Conservation (phyloP, 805 yeast genomes). For the Pichia rugopelliculosa region DNA sequence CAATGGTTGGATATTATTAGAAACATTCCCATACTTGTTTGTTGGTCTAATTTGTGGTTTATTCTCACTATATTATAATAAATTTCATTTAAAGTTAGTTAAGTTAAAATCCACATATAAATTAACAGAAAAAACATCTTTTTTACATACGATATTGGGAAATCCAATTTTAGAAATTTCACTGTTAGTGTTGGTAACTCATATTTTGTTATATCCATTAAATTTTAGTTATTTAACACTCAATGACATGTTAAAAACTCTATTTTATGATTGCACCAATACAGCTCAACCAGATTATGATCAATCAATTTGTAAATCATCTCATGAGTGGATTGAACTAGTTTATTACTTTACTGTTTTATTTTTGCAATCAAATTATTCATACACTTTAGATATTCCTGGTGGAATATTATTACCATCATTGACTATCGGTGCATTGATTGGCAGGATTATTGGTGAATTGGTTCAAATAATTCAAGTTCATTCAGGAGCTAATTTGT, state of each 20-base stretch:
- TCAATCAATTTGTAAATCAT: slow-evolving; percentile 14
- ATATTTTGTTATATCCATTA: slow-evolving; percentile 48
- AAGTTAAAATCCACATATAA: slow-evolving; percentile 19
- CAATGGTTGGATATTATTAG: slow-evolving; percentile 65
- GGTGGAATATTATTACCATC: slow-evolving; percentile 65
- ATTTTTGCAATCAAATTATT: slow-evolving; percentile 52
- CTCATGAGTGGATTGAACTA: slow-evolving; percentile 32
- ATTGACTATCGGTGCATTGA: slow-evolving; percentile 51
- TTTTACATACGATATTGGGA: not conserved
- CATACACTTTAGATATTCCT: slow-evolving; percentile 63
- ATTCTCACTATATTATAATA: slow-evolving; percentile 49
- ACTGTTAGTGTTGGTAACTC: slow-evolving; percentile 37
- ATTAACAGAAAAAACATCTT: not conserved
- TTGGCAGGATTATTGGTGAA: slow-evolving; percentile 51
- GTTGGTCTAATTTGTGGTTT: slow-evolving; percentile 67
- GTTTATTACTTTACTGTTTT: slow-evolving; percentile 10
- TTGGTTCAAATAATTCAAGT: slow-evolving; percentile 42
- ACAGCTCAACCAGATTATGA: slow-evolving; percentile 3
- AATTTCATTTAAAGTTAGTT: slow-evolving; percentile 40
- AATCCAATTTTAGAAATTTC: slow-evolving; percentile 2
- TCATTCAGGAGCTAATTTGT: slow-evolving; percentile 31
- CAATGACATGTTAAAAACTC: slow-evolving; percentile 45
- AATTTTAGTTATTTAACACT: slow-evolving; percentile 41
- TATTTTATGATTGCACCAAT: slow-evolving; percentile 60
- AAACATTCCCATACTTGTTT: slow-evolving; percentile 61